Evolutionary conservation across 768 basidiomycete genomes (phyloP).

Genomic region (Leccinum fibrillosum): DNA sequence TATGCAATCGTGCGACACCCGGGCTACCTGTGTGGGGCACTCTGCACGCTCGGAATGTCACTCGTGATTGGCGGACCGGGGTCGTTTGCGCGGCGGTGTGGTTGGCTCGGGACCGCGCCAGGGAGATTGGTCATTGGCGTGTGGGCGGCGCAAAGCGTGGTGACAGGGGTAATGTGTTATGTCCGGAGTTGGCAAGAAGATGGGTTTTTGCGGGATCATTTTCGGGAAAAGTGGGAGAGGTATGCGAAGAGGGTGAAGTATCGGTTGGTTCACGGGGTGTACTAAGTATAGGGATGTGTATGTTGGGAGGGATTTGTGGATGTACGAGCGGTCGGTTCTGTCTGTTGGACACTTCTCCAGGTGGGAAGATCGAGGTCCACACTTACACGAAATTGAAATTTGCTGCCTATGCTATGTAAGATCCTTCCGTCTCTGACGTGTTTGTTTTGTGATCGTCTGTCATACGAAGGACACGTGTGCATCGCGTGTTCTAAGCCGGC

Average conservation of each 20-base stretch:
- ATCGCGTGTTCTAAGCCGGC: too few species aligned
- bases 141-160: conserved; percentile 28
- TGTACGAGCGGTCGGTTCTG: too few species aligned
- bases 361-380: too few species aligned
- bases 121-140: conserved; percentile 21
- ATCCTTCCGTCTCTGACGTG: too few species aligned
- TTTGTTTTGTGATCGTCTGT: neutral
- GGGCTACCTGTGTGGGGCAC: conserved; percentile 24
- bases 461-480: neutral
- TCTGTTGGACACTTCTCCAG: too few species aligned
- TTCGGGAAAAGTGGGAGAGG: conserved; percentile 23
- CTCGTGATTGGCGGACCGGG: conserved; percentile 30
- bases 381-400: too few species aligned
- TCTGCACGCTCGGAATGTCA: conserved; percentile 31
- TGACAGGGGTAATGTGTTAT: conserved; percentile 26
- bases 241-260: conserved; percentile 25
- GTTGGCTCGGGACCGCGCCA: conserved; percentile 24
- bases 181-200: conserved; percentile 28
- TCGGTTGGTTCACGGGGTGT: conserved; percentile 27
- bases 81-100: conserved; percentile 25
- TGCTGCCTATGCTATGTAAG: too few species aligned
- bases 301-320: neutral
- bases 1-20: conserved; percentile 37
- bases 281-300: conserved; percentile 6
- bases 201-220: conserved; percentile 16